These are phyloP conservation scores for Solanum hybrid DNA, from an alignment of 305 asterid genomes.

Conservation along the genomic window DNA sequence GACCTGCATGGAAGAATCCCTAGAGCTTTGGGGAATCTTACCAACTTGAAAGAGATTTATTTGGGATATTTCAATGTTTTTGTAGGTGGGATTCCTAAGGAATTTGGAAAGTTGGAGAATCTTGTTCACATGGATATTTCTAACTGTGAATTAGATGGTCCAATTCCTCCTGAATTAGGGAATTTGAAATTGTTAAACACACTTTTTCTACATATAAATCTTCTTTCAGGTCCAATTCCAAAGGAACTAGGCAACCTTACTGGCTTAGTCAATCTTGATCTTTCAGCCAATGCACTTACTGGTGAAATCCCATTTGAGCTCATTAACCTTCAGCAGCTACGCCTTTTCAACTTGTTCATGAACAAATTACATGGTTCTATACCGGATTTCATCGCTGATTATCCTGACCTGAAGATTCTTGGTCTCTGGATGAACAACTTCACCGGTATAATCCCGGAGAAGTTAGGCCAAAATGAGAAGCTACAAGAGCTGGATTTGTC, in stretches of 20 bases:
- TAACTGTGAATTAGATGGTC: constrained; percentile 62
- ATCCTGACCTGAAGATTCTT: constrained; percentile 50
- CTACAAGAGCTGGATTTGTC: constrained; percentile 72
- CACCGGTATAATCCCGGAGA: constrained; percentile 66
- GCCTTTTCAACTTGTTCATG: constrained; percentile 69
- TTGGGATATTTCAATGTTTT: constrained; percentile 63
- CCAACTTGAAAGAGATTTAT: constrained; percentile 67
- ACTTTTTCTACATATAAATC: constrained; percentile 58
- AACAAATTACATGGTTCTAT: constrained; percentile 80
- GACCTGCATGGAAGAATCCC: constrained; percentile 73
- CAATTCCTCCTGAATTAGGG: constrained; percentile 70
- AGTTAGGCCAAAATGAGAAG: constrained; percentile 52
- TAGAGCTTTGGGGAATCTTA: constrained; percentile 63
- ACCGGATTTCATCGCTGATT: constrained; percentile 71
- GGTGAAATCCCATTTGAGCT: constrained; percentile 89
- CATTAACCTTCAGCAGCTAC: constrained; percentile 37
- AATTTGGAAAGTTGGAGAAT: constrained; percentile 64
- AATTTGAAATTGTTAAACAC: constrained; percentile 57
- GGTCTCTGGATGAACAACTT: constrained; percentile 85
- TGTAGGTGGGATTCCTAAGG: constrained; percentile 76
- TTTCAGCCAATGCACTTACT: constrained; percentile 58
- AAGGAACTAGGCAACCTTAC: constrained; percentile 75
- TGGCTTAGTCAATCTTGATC: constrained; percentile 62
- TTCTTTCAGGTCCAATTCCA: constrained; percentile 67
- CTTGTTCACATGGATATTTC: constrained; percentile 71